phyloP scores from a whole-genome alignment of 1,139 yeast genomes.

The Insectozyma bohioensis region DNA sequence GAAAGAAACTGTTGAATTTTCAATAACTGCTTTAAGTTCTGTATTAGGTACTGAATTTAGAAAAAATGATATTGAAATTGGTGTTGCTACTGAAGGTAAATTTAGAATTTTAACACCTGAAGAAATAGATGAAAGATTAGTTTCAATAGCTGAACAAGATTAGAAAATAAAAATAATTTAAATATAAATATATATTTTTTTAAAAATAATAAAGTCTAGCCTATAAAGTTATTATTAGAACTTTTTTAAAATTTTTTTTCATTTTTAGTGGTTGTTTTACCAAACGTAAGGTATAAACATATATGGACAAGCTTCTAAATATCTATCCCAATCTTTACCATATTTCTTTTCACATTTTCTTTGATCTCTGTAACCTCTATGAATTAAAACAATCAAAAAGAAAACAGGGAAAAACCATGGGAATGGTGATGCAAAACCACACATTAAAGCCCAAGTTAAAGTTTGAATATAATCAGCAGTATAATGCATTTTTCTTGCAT shows the following conservation, averaged over 20 bases:
- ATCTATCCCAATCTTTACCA: slow-evolving; percentile 91
- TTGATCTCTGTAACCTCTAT: slow-evolving; percentile 85
- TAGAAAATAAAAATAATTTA: slow-evolving; percentile 28
- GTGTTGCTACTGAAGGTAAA: slow-evolving; percentile 72
- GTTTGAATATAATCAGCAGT: slow-evolving; percentile 92
- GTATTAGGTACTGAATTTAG: slow-evolving; percentile 91
- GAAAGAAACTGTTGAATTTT: slow-evolving; percentile 87
- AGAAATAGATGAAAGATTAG: slow-evolving; percentile 90
- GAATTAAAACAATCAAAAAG: slow-evolving; percentile 82
- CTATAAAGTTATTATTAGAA: not conserved
- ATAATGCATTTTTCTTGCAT: slow-evolving; percentile 92
- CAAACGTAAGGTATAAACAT: slow-evolving; percentile 85
- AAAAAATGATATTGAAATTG: slow-evolving; percentile 89
- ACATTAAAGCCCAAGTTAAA: slow-evolving; percentile 85
- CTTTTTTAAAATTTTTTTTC: slow-evolving; percentile 1
- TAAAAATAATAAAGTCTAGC: not conserved
- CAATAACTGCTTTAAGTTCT: slow-evolving; percentile 79
- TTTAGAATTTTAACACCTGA: slow-evolving; percentile 76
- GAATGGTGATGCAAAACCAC: slow-evolving; percentile 84
- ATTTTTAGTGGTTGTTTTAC: slow-evolving; percentile 24
- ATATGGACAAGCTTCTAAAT: slow-evolving; percentile 86
- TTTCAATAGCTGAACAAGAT: slow-evolving; percentile 95
- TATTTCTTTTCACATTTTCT: slow-evolving; percentile 82
- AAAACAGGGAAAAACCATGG: slow-evolving; percentile 96
- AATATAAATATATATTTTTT: slow-evolving; percentile 4